Evolutionary conservation across 768 basidiomycete species (phyloP).

Genomic region (Mycena rebaudengoi): DNA sequence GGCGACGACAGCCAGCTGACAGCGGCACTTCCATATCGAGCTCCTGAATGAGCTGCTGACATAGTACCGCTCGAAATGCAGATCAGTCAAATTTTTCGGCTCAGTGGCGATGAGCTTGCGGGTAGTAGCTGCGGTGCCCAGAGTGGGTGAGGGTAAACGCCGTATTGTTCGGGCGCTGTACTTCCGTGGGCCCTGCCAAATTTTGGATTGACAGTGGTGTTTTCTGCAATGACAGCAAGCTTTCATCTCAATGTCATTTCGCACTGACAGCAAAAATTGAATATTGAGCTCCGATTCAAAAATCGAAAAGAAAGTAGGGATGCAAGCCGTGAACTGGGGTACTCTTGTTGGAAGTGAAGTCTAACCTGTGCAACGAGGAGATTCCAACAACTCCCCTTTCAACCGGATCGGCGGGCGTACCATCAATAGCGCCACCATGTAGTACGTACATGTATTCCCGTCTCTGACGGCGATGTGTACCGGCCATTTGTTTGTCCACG

Average conservation of each 20-base stretch:
- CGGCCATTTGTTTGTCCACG: neutral
- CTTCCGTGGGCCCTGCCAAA: neutral
- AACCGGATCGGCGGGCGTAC: neutral
- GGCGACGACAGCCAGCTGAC: too few relatives aligned
- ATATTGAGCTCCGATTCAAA: too few relatives aligned
- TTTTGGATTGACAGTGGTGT: neutral
- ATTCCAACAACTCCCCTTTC: conserved; percentile 1
- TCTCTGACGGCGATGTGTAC: neutral
- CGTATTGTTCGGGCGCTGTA: neutral
- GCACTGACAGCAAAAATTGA: too few relatives aligned
- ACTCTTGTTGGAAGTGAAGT: too few relatives aligned
- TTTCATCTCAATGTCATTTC: neutral
- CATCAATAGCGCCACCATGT: neutral
- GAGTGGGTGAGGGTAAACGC: neutral
- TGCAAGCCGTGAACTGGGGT: too few relatives aligned
- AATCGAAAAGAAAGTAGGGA: too few relatives aligned
- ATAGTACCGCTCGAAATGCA: neutral
- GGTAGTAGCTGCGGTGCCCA: neutral
- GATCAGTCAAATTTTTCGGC: neutral
- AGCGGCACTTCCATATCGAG: neutral
- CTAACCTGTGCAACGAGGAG: neutral
- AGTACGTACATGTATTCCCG: neutral
- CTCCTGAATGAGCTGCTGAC: neutral
- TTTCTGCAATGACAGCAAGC: neutral
- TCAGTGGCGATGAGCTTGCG: neutral